Conservation (phyloP, 2,329 filamentous ascomycete species). For the Trichoderma sp. region DNA sequence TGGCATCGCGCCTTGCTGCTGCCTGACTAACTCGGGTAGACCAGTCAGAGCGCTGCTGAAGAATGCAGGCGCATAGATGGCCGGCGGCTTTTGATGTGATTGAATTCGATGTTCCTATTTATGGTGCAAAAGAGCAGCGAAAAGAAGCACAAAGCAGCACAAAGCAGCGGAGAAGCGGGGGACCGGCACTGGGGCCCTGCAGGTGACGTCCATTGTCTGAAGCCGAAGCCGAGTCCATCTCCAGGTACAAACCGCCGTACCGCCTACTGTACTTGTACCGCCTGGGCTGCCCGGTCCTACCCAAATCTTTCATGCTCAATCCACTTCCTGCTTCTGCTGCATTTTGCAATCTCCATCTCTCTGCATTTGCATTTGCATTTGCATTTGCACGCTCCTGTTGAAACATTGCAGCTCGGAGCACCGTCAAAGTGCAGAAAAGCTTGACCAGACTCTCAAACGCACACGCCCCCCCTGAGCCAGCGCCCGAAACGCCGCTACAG, state of each 20-base stretch:
- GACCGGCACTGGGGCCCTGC: background rate
- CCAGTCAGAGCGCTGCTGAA: constrained; percentile 18
- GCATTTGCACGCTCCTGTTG: background rate
- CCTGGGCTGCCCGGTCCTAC: background rate
- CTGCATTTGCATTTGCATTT: background rate
- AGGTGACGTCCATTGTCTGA: background rate
- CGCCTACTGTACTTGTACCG: background rate
- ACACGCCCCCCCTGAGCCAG: constrained; percentile 13
- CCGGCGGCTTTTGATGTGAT: constrained; percentile 14
- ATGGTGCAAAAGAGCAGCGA: background rate
- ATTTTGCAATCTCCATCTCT: too few species aligned
- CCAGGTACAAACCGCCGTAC: background rate
- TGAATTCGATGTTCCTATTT: constrained; percentile 9
- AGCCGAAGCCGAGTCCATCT: too few species aligned
- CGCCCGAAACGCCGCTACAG: constrained; percentile 21
- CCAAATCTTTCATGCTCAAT: too few species aligned
- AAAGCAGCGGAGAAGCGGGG: background rate
- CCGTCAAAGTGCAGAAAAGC: background rate
- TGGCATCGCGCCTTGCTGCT: constrained; percentile 14
- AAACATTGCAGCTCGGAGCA: background rate
- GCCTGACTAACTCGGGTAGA: background rate
- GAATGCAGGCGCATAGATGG: background rate
- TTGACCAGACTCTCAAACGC: constrained; percentile 10
- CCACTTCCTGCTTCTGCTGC: background rate
- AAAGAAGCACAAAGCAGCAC: background rate